A percentile compares a stretch with the other conserved stretches of the same genome.
These are phyloP conservation scores for Scedosporium boydii DNA, from an alignment of 2,329 filamentous ascomycete genomes.

Conservation along the genomic window DNA sequence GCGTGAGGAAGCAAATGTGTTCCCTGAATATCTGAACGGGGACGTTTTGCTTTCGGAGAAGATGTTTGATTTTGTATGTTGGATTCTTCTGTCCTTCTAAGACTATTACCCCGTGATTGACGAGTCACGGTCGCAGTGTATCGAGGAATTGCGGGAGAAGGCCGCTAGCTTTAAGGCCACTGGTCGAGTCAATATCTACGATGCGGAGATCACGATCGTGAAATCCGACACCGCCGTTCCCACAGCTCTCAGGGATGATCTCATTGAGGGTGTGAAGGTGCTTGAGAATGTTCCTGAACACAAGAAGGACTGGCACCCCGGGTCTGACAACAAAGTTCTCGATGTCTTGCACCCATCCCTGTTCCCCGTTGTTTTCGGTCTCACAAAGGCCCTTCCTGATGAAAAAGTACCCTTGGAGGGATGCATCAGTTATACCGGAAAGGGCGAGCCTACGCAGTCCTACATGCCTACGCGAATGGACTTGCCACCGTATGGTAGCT, in stretches of 20 bases:
- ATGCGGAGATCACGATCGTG: slow-evolving; percentile 8
- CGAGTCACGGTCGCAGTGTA: slow-evolving; percentile 9
- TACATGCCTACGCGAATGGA: neutral
- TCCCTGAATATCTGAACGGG: neutral
- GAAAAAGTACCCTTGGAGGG: slow-evolving; percentile 24
- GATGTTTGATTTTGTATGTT: slow-evolving; percentile 25
- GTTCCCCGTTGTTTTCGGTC: slow-evolving; percentile 48
- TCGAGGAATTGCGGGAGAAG: slow-evolving; percentile 36
- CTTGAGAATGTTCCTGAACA: slow-evolving; percentile 42
- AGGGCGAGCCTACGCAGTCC: slow-evolving; percentile 13
- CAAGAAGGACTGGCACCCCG: slow-evolving; percentile 51
- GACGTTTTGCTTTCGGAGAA: slow-evolving; percentile 7
- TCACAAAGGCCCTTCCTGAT: slow-evolving; percentile 23
- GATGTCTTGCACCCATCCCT: slow-evolving; percentile 57
- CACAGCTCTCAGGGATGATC: slow-evolving; percentile 18
- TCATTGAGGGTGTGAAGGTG: slow-evolving; percentile 31
- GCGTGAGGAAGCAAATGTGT: slow-evolving; percentile 9
- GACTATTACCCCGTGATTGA: neutral
- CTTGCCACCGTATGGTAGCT: slow-evolving; percentile 15
- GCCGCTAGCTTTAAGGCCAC: slow-evolving; percentile 28
- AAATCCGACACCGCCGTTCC: slow-evolving; percentile 14
- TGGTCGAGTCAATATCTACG: slow-evolving; percentile 10
- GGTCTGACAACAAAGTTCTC: slow-evolving; percentile 44
- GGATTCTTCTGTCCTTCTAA: neutral
- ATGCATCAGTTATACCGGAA: slow-evolving; percentile 23